phyloP scores from a whole-genome alignment of 495 filamentous ascomycete genomes.

The Penicillium maclennaniae region DNA sequence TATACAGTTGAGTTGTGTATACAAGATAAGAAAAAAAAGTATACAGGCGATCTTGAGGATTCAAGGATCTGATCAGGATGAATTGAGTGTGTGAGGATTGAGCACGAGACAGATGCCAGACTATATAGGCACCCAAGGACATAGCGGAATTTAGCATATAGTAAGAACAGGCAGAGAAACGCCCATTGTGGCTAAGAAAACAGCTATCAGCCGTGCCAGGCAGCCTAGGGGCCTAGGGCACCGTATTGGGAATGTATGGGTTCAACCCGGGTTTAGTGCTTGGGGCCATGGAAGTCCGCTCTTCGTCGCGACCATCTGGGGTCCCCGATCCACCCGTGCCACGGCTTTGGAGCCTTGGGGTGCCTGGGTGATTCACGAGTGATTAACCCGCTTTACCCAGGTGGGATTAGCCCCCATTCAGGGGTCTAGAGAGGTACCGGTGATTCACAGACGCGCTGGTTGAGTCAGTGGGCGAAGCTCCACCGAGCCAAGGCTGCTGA shows the following conservation, averaged over 20 bases:
- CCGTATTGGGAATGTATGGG: slow-evolving; percentile 11
- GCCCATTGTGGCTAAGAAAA: not conserved
- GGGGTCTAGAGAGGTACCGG: no score
- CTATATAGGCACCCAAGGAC: not conserved
- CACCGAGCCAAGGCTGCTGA: slow-evolving; percentile 11
- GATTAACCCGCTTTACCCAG: slow-evolving; percentile 12
- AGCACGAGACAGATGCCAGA: not conserved
- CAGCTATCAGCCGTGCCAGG: slow-evolving; percentile 5
- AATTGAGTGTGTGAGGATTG: not conserved
- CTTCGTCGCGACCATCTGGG: slow-evolving; percentile 4
- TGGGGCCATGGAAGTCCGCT: not conserved
- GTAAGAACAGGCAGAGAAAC: slow-evolving; percentile 12
- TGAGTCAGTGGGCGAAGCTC: not conserved
- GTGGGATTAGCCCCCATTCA: slow-evolving; percentile 1
- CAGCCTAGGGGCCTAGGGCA: slow-evolving; percentile 4
- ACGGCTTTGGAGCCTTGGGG: not conserved
- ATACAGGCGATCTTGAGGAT: not conserved
- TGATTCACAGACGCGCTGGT: not conserved
- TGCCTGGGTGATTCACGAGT: slow-evolving; percentile 6
- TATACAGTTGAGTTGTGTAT: not conserved
- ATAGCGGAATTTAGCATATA: not conserved
- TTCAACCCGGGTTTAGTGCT: not conserved
- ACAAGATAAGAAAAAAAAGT: not conserved
- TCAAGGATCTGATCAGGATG: slow-evolving; percentile 2
- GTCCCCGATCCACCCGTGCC: not conserved